Evolutionary conservation across 345 rosid species (phyloP), one percentile per base, ranked within the genome.

Genomic region (Leavenworthia alabamica): DNA sequence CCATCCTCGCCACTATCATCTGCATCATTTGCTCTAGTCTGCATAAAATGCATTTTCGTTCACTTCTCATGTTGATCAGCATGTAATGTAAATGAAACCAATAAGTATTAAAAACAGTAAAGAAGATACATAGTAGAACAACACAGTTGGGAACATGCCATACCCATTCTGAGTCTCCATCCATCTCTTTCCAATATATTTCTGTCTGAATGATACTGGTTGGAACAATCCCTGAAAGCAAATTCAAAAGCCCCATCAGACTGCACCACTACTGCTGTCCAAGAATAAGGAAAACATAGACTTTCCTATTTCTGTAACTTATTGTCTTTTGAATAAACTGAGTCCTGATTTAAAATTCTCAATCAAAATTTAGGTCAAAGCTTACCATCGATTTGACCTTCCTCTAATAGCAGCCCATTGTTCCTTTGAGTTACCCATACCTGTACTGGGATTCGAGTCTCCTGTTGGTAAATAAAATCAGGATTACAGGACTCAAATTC

Each of bases 81-180:
- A 57, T 35, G 52, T 12, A 57, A 57, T 35, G 52, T 12, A 57
- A 64, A 58, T 42, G 49, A 50, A 72, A 43, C 41, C 37, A 44
- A 28, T 42, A 48, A 7, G 43, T 64, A 57, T n/a, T n/a, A n/a
- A 43, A 47, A 32, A 44, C 12, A 47, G 46, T 27, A 15, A 42
- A 39, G 35, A 56, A 5, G 10, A 47, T 12, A 39, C 55, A 55
- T 16, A 57, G 23, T 31, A 24, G 17, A 50, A 47, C 8, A 35
- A 32, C 45, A 58, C 57, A 74, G 19, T 24, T 67, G 28, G 53
- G 64, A 36, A 44, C 67, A 75, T 46, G 52, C 11, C 79, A 64
- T 80, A 93, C 97, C 99, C 97, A 93, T 77, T 89, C 99, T 40
- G 97, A 85, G 48, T 89, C 97, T 68, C 97, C 97, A 81, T 84